Conservation (phyloP, 2,329 filamentous ascomycete species). For the Monosporascus cannonballus region DNA sequence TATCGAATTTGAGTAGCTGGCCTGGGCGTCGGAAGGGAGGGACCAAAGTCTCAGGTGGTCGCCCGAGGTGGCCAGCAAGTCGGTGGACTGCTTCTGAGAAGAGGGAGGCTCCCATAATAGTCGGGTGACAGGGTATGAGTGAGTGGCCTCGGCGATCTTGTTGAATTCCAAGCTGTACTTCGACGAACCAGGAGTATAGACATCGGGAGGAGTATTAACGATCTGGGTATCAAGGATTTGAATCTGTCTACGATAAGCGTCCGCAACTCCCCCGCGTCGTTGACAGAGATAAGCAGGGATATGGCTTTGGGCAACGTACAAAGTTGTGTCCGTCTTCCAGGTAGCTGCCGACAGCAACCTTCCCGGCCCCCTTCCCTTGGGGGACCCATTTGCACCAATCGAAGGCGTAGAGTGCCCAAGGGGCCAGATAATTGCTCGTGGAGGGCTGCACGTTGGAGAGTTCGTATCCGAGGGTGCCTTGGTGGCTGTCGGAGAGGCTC, state of each 20-base stretch:
- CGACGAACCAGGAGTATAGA: conserved; percentile 62
- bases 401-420: conserved; percentile 93
- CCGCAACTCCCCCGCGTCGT: not conserved
- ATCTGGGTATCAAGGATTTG: conserved; percentile 93
- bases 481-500: conserved; percentile 64
- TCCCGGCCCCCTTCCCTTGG: conserved; percentile 73
- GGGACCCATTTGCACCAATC: conserved; percentile 99
- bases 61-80: conserved; percentile 89
- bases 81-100: conserved; percentile 89
- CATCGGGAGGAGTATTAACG: conserved; percentile 60
- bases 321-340: conserved; percentile 98
- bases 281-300: too few relatives aligned
- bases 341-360: conserved; percentile 92
- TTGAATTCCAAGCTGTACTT: conserved; percentile 82
- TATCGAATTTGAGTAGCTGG: conserved; percentile 60
- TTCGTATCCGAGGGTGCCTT: conserved; percentile 59
- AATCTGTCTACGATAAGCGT: conserved; percentile 51
- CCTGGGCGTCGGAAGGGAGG: conserved; percentile 62
- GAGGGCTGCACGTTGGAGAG: conserved; percentile 57
- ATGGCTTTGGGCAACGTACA: conserved; percentile 43
- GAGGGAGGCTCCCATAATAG: conserved; percentile 95
- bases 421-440: conserved; percentile 89
- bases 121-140: conserved; percentile 94
- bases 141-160: conserved; percentile 91
- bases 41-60: conserved; percentile 95